Evolutionary conservation across 352 stramenopile species (phyloP), one percentile per base, ranked within the genome.

Genomic region (Phytophthora rubi): DNA sequence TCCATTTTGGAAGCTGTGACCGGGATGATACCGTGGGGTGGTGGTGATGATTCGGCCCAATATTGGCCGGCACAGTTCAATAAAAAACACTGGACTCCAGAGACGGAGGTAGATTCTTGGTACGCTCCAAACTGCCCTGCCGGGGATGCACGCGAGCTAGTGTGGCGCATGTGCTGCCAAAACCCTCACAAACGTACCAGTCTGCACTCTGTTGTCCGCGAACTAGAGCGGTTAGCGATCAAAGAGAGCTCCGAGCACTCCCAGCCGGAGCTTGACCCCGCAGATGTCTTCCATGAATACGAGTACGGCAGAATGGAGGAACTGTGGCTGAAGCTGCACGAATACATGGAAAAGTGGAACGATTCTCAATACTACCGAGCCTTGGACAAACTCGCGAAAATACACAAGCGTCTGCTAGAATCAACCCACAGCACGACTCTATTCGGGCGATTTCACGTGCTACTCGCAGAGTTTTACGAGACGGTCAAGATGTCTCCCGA

Each of bases 1-100:
- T 68, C 57, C 65, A 72, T 72, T 55, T 28, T 72, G 30, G 65
- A 72, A 39, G 52, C 65, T 12, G 58, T 68, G 58, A 68, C 58
- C 2, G 45, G 32, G 3, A 44, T 54, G n/a, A 39, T 45, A 13
- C 62, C 62, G 4, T 70, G 62, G 62, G 42, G 48, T 39, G 42
- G 42, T 30, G 37, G 33, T 8, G 39, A 52, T 52, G 45, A 52
- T 52, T 52, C 45, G 26, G 45, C 16, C 18, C 30, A n/a, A 12
- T 15, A 52, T 28, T 52, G 45, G 45, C 8, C 45, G 3, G 8
- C 45, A 9, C 16, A 10, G 13, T 18, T 21, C 16, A 44, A 32
- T 52, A 45, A 62, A 26, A 2, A 28, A 0, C 28, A 32, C 12
- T 55, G 45, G 57, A n/a, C 3, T 23, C 57, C 42, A 18, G 57